phyloP scores from a whole-genome alignment of 805 yeast genomes.

The Metschnikowia cerradonensis region DNA sequence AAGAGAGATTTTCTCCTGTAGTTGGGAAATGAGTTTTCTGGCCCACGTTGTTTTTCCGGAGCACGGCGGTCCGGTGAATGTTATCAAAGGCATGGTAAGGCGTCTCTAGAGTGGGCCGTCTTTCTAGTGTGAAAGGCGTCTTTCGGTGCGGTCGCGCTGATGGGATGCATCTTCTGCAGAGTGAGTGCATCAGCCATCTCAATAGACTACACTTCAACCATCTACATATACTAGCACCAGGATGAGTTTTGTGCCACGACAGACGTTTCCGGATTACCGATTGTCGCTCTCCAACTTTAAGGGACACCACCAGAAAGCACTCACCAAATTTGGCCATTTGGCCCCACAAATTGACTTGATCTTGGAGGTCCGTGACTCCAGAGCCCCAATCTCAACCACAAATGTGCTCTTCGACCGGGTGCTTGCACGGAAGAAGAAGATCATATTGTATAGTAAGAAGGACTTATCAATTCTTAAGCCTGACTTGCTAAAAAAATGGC shows the following conservation, averaged over 20 bases:
- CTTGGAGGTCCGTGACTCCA: slow-evolving; percentile 78
- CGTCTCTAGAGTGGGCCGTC: neutral
- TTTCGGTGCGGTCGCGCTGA: neutral
- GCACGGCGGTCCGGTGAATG: slow-evolving; percentile 81
- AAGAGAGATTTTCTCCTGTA: slow-evolving; percentile 44
- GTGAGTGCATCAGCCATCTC: neutral
- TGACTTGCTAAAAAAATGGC: slow-evolving; percentile 32
- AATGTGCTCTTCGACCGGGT: slow-evolving; percentile 74
- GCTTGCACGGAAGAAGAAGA: slow-evolving; percentile 48
- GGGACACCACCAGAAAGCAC: slow-evolving; percentile 85
- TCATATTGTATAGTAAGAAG: slow-evolving; percentile 74
- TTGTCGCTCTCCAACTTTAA: slow-evolving; percentile 74
- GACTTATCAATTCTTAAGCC: slow-evolving; percentile 54
- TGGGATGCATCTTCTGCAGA: neutral
- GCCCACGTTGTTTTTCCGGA: slow-evolving; percentile 84
- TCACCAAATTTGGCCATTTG: slow-evolving; percentile 58
- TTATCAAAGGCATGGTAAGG: slow-evolving; percentile 72
- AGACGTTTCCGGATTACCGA: slow-evolving; percentile 67
- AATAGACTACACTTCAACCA: neutral
- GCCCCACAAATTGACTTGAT: slow-evolving; percentile 80
- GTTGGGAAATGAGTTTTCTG: slow-evolving; percentile 41
- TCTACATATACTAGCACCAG: neutral
- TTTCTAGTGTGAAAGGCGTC: neutral
- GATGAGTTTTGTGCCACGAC: slow-evolving; percentile 60
- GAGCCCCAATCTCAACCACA: slow-evolving; percentile 85